Evolutionary conservation across 1,139 yeast species (phyloP).

Genomic region (Hyphopichia buzzinii): DNA sequence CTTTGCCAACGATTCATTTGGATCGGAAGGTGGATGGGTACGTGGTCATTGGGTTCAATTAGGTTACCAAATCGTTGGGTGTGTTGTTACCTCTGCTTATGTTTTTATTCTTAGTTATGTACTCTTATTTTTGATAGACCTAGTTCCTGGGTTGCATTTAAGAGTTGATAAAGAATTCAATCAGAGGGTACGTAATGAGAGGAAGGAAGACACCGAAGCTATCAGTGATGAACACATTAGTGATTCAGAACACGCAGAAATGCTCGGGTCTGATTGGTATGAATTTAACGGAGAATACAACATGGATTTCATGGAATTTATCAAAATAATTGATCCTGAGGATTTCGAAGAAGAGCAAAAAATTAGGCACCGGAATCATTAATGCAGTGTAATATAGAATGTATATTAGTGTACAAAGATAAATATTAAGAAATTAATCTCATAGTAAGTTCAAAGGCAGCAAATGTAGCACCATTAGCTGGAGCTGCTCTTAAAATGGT

Average conservation of each 20-base stretch:
- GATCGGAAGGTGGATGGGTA: constrained; percentile 48
- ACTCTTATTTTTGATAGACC: constrained; percentile 41
- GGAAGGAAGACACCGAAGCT: constrained; percentile 4
- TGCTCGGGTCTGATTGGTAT: constrained; percentile 48
- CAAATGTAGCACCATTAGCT: constrained; percentile 94
- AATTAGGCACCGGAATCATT: not conserved
- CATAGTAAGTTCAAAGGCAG: constrained; percentile 86
- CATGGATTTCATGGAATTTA: constrained; percentile 48
- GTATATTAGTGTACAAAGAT: constrained; percentile 1
- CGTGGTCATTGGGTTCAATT: constrained; percentile 47
- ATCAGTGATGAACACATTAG: constrained; percentile 8
- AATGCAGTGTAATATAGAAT: not conserved
- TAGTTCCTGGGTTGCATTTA: constrained; percentile 46
- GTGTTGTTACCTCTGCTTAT: constrained; percentile 40
- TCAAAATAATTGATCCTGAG: constrained; percentile 40
- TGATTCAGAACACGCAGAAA: constrained; percentile 34
- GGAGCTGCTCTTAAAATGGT: constrained; percentile 95
- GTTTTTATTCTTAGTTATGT: constrained; percentile 35
- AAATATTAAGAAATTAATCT: constrained; percentile 38
- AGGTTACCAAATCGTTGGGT: constrained; percentile 47
- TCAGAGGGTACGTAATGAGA: constrained; percentile 25
- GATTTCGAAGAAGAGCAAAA: constrained; percentile 23
- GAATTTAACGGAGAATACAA: constrained; percentile 55
- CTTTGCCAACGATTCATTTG: constrained; percentile 34
- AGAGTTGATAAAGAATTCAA: constrained; percentile 45